phyloP scores from a whole-genome alignment of 2,329 filamentous ascomycete species.

The Ophiocordyceps camponoti-saundersi region DNA sequence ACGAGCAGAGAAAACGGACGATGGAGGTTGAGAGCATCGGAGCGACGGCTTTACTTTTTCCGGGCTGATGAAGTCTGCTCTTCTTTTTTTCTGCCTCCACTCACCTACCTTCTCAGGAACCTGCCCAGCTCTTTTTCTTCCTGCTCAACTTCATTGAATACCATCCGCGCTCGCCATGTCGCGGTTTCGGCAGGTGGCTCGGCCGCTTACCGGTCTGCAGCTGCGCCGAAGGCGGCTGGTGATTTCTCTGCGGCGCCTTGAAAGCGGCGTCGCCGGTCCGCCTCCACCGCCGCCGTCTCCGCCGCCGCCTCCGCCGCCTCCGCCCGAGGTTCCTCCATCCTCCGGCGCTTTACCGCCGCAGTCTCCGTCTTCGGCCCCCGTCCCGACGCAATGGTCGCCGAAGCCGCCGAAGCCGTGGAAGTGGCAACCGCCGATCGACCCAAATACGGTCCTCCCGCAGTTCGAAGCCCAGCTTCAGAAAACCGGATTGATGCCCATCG shows the following conservation, averaged over 20 bases:
- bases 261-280: conserved; percentile 2
- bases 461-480: conserved; percentile 50
- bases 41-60: conserved; percentile 3
- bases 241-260: neutral
- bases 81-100: neutral
- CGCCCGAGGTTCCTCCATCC: neutral
- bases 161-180: conserved; percentile 27
- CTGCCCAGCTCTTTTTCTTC: neutral
- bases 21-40: neutral
- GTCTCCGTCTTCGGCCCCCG: conserved; percentile 1
- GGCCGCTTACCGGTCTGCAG: conserved; percentile 34
- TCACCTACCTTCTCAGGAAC: neutral
- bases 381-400: conserved; percentile 1
- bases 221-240: conserved; percentile 2
- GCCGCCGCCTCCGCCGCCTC: neutral
- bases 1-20: neutral
- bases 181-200: conserved; percentile 38
- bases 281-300: neutral
- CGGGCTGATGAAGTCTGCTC: neutral
- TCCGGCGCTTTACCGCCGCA: neutral
- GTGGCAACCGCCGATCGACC: too few relatives aligned
- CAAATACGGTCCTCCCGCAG: conserved; percentile 45
- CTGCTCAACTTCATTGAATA: neutral
- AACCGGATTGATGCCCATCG: conserved; percentile 54
- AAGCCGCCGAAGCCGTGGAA: too few relatives aligned